Evolutionary conservation across 352 stramenopile species (phyloP).

Genomic region (Globisporangium megalacanthum): DNA sequence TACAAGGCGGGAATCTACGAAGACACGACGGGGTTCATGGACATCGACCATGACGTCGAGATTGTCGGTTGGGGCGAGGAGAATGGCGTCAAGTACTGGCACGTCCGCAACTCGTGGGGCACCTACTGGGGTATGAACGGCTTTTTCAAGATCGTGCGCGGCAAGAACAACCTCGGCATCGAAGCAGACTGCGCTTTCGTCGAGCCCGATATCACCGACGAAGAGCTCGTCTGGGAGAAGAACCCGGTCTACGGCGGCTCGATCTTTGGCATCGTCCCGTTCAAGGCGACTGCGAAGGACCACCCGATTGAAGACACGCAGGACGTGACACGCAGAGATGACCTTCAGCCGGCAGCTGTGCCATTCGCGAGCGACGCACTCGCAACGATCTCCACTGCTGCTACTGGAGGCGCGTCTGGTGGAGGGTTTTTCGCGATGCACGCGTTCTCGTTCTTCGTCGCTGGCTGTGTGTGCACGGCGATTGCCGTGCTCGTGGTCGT

Average conservation of each 20-base stretch:
- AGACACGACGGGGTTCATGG: conserved; percentile 84
- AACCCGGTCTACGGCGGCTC: conserved; percentile 53
- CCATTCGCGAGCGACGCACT: conserved; percentile 13
- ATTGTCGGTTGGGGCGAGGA: conserved; percentile 91
- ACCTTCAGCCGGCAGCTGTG: conserved; percentile 26
- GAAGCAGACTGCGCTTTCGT: conserved; percentile 84
- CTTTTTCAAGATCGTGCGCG: conserved; percentile 93
- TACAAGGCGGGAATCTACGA: conserved; percentile 93
- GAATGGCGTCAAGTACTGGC: conserved; percentile 94
- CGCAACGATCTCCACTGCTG: not conserved
- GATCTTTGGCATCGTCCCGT: conserved; percentile 49
- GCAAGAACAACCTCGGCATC: conserved; percentile 89
- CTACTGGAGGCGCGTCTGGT: not conserved
- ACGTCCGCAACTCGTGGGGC: conserved; percentile 95
- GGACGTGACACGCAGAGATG: conserved; percentile 50
- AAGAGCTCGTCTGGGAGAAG: conserved; percentile 50
- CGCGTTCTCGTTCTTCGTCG: conserved; percentile 51
- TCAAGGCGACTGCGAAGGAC: conserved; percentile 60
- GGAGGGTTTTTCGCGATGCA: conserved; percentile 22
- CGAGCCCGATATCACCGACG: conserved; percentile 46
- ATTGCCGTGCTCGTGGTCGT: conserved; percentile 36
- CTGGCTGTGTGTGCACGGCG: conserved; percentile 48
- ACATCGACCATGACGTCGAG: conserved; percentile 83
- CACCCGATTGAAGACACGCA: conserved; percentile 89
- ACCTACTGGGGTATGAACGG: conserved; percentile 95